Base-by-base conservation (phyloP, 345 rosid species). In the Ceriops tagal region DNA sequence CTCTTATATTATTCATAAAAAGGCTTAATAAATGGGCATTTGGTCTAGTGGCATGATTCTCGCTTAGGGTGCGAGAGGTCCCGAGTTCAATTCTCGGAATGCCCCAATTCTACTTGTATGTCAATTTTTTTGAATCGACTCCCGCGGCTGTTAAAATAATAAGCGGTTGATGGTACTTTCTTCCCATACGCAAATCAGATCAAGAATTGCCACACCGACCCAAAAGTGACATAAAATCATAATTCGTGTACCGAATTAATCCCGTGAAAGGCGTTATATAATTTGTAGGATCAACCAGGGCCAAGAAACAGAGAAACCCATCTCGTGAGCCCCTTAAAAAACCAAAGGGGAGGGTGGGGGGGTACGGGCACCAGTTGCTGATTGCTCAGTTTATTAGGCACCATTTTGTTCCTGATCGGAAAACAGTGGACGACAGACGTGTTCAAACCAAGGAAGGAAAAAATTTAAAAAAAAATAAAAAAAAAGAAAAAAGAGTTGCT, bases 31-130 rank as follows among this genome's bases (percentile, higher is more conserved):
- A 24, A 24, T 24, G 59, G 59, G 59, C 59, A 56, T 24, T 56
- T 56, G 59, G 59, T 56, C 59, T 56, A 56, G 18, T 56, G 59
- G 59, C 4, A 56, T 56, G 59, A 56, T 56, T 56, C 92, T 89
- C 86, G 92, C 89, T 89, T 89, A 82, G 87, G 89, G 88, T 87
- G 85, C 86, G 82, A 87, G 88, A 87, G 86, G 87, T 82, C 88
- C 85, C 85, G 87, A 87, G 89, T 83, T 82, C 89, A 83, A 89
- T 82, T 83, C 59, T 56, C 30, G 30, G 59, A 56, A 56, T 56
- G 30, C 59, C 59, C 30, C 59, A 19, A 3, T 20, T 16, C 35
- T 5, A 32, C 4, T 0, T 27, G 2, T 27, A 27, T 27, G 3
- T 28, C 2, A 1, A 34, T 34, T 34, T 34, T 5, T 34, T 6